These are phyloP conservation scores for Globisporangium emineosum DNA, from an alignment of 352 stramenopile species.

Conservation along the genomic window DNA sequence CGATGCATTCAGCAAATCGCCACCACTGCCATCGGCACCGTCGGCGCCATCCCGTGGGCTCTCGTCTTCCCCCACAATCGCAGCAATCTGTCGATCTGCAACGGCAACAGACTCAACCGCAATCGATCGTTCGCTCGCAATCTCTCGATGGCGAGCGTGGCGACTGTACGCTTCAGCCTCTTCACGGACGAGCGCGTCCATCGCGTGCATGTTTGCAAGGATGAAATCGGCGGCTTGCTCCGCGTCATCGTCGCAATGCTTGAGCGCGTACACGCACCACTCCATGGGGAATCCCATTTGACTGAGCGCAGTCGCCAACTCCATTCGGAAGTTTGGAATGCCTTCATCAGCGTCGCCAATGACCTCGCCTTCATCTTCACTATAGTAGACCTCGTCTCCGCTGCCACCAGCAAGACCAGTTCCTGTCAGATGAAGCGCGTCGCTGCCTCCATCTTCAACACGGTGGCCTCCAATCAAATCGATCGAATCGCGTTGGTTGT, in stretches of 20 bases:
- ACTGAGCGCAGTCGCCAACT: slow-evolving; percentile 70
- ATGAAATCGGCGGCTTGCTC: slow-evolving; percentile 84
- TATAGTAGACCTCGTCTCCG: slow-evolving; percentile 79
- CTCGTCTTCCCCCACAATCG: slow-evolving; percentile 15
- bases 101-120: neutral
- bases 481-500: slow-evolving; percentile 87
- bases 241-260: slow-evolving; percentile 80
- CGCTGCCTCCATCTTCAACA: slow-evolving; percentile 56
- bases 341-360: slow-evolving; percentile 41
- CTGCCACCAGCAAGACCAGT: slow-evolving; percentile 24
- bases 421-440: slow-evolving; percentile 29
- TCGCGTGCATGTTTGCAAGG: slow-evolving; percentile 80
- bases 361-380: slow-evolving; percentile 73
- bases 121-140: slow-evolving; percentile 25
- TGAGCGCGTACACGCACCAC: slow-evolving; percentile 81
- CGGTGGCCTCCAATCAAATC: slow-evolving; percentile 83
- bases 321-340: slow-evolving; percentile 85
- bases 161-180: slow-evolving; percentile 55
- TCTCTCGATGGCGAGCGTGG: slow-evolving; percentile 45
- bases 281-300: slow-evolving; percentile 89
- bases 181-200: slow-evolving; percentile 76
- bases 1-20: slow-evolving; percentile 15
- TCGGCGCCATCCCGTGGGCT: neutral
- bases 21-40: neutral
- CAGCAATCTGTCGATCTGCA: neutral